Evolutionary conservation across 768 basidiomycete species (phyloP).

Genomic region (Amanita brunnescens): DNA sequence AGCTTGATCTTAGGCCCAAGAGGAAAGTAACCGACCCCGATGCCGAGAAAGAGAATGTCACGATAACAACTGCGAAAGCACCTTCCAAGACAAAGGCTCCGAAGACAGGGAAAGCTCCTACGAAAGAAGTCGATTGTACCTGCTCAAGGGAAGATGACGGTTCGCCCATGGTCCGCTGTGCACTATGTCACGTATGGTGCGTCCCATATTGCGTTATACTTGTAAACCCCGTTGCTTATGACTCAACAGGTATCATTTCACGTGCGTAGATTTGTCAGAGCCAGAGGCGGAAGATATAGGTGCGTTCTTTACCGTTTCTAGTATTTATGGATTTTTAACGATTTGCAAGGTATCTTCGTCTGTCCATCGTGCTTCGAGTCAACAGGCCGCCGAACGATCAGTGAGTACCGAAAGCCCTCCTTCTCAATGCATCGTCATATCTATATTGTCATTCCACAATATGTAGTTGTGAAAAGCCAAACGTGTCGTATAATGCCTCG

Average conservation of each 20-base stretch:
- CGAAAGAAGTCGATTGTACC: slow-evolving; percentile 39
- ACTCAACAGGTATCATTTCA: slow-evolving; percentile 67
- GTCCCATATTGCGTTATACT: slow-evolving; percentile 18
- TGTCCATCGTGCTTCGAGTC: slow-evolving; percentile 45
- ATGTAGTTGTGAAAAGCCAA: slow-evolving; percentile 28
- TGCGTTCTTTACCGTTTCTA: slow-evolving; percentile 30
- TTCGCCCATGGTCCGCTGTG: slow-evolving; percentile 73
- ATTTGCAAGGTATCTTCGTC: slow-evolving; percentile 45
- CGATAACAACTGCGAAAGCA: slow-evolving; percentile 6
- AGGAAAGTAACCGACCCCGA: slow-evolving; percentile 5
- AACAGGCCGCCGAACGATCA: slow-evolving; percentile 58
- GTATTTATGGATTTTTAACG: slow-evolving; percentile 4
- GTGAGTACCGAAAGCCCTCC: slow-evolving; percentile 53
- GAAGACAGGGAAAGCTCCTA: not conserved
- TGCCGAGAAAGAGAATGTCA: slow-evolving; percentile 4
- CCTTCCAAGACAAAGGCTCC: slow-evolving; percentile 6
- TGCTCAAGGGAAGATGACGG: slow-evolving; percentile 70
- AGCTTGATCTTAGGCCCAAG: slow-evolving; percentile 3
- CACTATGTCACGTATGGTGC: slow-evolving; percentile 62
- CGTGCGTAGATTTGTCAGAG: slow-evolving; percentile 57
- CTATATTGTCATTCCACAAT: slow-evolving; percentile 13
- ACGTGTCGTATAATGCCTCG: slow-evolving; percentile 22
- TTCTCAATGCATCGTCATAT: slow-evolving; percentile 10
- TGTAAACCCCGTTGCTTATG: not conserved
- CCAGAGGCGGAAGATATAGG: slow-evolving; percentile 70